A percentile compares a stretch with the other conserved stretches of the same genome.
Conservation (phyloP, 805 yeast species). For the Candida dajiaensis region DNA sequence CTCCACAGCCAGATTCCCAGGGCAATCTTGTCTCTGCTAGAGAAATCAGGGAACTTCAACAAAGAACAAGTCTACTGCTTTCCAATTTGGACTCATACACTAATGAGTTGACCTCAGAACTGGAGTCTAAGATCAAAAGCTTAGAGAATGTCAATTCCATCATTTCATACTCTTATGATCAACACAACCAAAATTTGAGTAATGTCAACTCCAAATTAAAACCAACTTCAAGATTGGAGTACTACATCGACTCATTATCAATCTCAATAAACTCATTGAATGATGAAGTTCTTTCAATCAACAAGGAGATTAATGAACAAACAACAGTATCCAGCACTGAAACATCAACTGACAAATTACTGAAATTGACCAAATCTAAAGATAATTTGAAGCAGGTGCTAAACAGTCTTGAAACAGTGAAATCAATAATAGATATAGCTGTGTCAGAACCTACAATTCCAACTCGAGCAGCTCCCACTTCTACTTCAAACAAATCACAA, state of each 20-base stretch:
- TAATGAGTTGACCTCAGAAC: slow-evolving; percentile 47
- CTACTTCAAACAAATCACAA: neutral
- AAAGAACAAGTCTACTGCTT: slow-evolving; percentile 43
- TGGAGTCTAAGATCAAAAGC: slow-evolving; percentile 43
- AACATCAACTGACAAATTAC: slow-evolving; percentile 30
- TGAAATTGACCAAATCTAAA: slow-evolving; percentile 39
- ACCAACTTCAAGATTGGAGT: slow-evolving; percentile 55
- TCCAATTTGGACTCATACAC: slow-evolving; percentile 60
- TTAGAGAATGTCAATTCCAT: slow-evolving; percentile 47
- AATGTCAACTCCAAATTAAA: slow-evolving; percentile 23
- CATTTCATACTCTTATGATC: slow-evolving; percentile 34
- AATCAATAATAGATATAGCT: slow-evolving; percentile 31
- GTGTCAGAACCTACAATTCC: slow-evolving; percentile 4
- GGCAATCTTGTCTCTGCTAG: slow-evolving; percentile 19
- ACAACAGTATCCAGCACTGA: neutral
- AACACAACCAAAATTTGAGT: slow-evolving; percentile 6
- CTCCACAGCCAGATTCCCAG: slow-evolving; percentile 2
- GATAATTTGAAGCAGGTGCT: slow-evolving; percentile 40
- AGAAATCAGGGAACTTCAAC: slow-evolving; percentile 35
- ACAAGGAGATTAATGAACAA: neutral
- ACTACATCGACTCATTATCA: slow-evolving; percentile 55
- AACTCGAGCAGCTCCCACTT: slow-evolving; percentile 18
- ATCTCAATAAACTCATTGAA: slow-evolving; percentile 53
- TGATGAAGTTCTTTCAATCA: slow-evolving; percentile 33
- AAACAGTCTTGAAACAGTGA: slow-evolving; percentile 38